Conservation (phyloP, 257 asterid species). For the Solanum raphanifolium region DNA sequence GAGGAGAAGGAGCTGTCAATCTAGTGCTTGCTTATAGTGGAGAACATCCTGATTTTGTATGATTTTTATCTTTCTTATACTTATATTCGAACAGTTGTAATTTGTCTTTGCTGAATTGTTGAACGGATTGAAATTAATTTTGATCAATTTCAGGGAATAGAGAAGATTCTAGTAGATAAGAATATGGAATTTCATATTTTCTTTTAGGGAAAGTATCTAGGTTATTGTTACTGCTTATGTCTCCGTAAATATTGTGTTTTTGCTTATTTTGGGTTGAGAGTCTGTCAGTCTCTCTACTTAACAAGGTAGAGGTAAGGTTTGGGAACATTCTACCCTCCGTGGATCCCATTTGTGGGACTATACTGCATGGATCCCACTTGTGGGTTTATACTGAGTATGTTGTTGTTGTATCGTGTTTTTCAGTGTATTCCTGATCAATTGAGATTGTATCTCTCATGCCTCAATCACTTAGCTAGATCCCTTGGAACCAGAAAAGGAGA, state of each 20-base stretch:
- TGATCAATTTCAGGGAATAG: neutral
- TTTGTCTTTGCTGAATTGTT: neutral
- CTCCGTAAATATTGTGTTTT: neutral
- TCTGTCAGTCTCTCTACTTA: neutral
- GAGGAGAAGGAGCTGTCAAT: slow-evolving; percentile 58
- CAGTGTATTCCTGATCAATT: neutral
- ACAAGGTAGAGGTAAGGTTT: neutral
- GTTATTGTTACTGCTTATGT: neutral
- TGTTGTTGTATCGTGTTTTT: neutral
- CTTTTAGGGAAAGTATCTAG: neutral
- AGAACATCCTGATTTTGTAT: neutral
- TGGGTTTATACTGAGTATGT: neutral
- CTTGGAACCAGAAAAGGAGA: neutral
- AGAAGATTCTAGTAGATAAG: neutral
- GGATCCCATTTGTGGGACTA: neutral
- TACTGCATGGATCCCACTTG: neutral
- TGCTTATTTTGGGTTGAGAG: neutral
- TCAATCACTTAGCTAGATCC: neutral
- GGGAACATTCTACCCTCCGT: neutral
- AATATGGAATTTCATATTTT: neutral
- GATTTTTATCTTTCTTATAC: neutral
- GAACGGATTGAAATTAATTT: neutral
- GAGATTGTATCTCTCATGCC: neutral
- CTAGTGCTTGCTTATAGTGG: neutral
- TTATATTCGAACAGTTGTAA: neutral